phyloP scores from a whole-genome alignment of 1,284 basidiomycete genomes.

The Schizophyllum amplum region DNA sequence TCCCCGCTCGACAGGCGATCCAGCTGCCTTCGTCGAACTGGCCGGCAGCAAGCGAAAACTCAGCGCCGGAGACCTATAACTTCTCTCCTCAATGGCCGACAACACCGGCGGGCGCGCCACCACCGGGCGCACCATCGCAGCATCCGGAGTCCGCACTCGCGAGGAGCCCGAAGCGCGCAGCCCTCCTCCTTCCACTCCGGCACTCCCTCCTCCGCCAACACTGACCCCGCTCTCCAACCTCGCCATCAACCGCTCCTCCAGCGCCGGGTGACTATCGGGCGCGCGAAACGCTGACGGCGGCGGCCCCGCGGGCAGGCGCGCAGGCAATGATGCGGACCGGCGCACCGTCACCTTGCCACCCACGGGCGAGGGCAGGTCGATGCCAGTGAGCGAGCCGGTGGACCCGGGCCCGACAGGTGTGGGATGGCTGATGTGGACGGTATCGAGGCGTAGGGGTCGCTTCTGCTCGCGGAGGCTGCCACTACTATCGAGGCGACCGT shows the following conservation, averaged over 20 bases:
- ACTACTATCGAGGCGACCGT: neutral
- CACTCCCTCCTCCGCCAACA: neutral
- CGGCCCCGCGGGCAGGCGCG: neutral
- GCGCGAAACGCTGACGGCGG: neutral
- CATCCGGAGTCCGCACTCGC: neutral
- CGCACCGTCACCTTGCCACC: neutral
- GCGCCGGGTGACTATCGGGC: neutral
- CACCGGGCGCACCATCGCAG: neutral
- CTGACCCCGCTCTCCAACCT: neutral
- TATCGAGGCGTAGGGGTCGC: neutral
- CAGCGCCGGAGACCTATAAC: neutral
- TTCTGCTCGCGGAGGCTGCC: no score
- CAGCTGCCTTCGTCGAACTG: neutral
- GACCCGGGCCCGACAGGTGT: neutral
- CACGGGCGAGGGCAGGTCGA: neutral
- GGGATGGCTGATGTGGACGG: neutral
- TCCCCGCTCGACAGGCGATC: neutral
- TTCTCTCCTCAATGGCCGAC: neutral
- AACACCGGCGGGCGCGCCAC: neutral
- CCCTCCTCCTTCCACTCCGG: no score
- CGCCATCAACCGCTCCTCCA: neutral
- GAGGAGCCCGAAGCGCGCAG: neutral
- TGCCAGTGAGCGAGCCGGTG: neutral
- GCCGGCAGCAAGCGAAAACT: neutral
- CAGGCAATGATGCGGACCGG: neutral